phyloP scores from a whole-genome alignment of 176 grass and related monocot genomes.

The Themeda triandra region DNA sequence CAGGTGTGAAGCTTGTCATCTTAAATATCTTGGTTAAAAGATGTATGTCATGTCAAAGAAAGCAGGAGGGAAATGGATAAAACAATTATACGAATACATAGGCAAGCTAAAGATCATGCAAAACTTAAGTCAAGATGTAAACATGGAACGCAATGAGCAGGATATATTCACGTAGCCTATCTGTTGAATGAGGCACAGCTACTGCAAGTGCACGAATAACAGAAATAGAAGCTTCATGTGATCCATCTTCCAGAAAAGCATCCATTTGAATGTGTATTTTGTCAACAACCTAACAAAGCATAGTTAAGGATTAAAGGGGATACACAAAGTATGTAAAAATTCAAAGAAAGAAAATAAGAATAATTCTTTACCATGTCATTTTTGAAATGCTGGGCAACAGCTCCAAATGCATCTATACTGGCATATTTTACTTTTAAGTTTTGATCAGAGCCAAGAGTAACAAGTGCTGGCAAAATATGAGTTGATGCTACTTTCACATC shows the following conservation, averaged over 20 bases:
- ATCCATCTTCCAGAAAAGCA: slow-evolving; percentile 98
- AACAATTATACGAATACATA: slow-evolving; percentile 14
- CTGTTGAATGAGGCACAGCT: slow-evolving; percentile 83
- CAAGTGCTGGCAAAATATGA: slow-evolving; percentile 89
- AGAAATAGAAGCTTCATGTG: slow-evolving; percentile 85
- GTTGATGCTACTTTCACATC: slow-evolving; percentile 79
- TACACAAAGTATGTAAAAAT: slow-evolving; percentile 6
- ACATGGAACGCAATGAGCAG: slow-evolving; percentile 36
- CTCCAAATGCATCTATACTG: slow-evolving; percentile 94
- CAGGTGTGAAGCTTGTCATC: slow-evolving; percentile 50
- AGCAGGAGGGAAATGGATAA: slow-evolving; percentile 28
- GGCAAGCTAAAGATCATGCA: slow-evolving; percentile 10
- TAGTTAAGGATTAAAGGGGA: not conserved
- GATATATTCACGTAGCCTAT: slow-evolving; percentile 99
- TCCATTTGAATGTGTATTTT: slow-evolving; percentile 99
- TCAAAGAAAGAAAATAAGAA: slow-evolving; percentile 13
- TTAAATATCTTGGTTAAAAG: slow-evolving; percentile 92
- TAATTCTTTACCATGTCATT: slow-evolving; percentile 77
- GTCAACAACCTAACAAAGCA: slow-evolving; percentile 71
- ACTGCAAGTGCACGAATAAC: slow-evolving; percentile 80
- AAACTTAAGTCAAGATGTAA: slow-evolving; percentile 21
- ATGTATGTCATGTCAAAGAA: slow-evolving; percentile 88
- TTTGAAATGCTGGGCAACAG: slow-evolving; percentile 96
- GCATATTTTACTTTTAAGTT: slow-evolving; percentile 94
- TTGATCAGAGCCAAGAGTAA: slow-evolving; percentile 89